Evolutionary conservation across 2,329 filamentous ascomycete species (phyloP), one percentile per base, ranked within the genome.

Genomic region (Zymoseptoria brevis): DNA sequence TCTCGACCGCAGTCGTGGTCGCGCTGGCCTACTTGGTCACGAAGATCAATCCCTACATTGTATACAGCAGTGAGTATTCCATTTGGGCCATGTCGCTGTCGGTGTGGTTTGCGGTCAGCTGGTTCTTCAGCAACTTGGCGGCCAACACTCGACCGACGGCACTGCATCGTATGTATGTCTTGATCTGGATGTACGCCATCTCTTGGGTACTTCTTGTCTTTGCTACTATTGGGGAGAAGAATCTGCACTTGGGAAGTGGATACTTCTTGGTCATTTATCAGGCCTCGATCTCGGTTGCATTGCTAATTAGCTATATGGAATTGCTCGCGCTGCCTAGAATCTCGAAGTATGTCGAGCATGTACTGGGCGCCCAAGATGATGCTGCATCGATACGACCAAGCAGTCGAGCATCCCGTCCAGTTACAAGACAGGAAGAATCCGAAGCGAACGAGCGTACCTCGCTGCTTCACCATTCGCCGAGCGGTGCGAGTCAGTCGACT

Each of bases 51-150:
- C 91, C 93, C 1, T 83, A 90, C 67, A 90, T 97, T 67, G 79
- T 94, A n/a, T 94, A 96, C 76, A 92, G 90, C 75, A 95, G 88
- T 67, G 82, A 86, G 53, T 97, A 94, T 72, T 81, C 89, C 4
- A 87, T 96, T 69, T 96, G 91, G 90, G 75, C 72, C 26, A 95
- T 95, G 87, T 88, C 91, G 77, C 70, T 93, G 0, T 88, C 88
- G 0, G 80, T 90, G 0, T 96, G 91, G 79, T 85, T 94, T 69
- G 86, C 88, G 60, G 73, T 87, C 19, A 86, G 90, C 52, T 97
- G 93, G 93, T 87, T 90, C 63, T 80, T 95, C 41, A 85, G 90
- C 67, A 83, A 87, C 19, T 86, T 89, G 1, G 88, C 90, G 16
- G 87, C 91, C 68, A 88, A 87, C 62, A 83, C 88, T 53, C 83